phyloP scores from a whole-genome alignment of 805 yeast species.

The Groenewaldozyma salmanticensis region DNA sequence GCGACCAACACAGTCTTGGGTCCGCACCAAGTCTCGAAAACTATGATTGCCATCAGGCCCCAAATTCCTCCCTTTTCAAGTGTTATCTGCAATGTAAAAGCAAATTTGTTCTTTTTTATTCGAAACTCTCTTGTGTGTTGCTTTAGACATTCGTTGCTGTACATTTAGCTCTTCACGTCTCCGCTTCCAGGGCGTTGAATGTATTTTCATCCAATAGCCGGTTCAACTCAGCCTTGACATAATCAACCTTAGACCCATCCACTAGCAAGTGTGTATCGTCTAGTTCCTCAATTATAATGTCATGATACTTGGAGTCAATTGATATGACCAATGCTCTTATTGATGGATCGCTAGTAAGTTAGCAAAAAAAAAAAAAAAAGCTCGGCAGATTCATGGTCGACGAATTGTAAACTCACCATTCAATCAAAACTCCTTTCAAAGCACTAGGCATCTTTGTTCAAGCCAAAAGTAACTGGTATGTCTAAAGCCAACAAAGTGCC shows the following conservation, averaged over 20 bases:
- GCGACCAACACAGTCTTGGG: too few species aligned
- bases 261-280: conserved; percentile 87
- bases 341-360: conserved; percentile 65
- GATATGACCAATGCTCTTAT: conserved; percentile 76
- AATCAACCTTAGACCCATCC: conserved; percentile 65
- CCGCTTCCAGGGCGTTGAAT: conserved; percentile 70
- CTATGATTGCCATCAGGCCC: too few species aligned
- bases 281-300: conserved; percentile 66
- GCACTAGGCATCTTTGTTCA: conserved; percentile 13
- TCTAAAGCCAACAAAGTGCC: too few species aligned
- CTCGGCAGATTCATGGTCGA: background rate
- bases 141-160: too few species aligned
- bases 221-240: conserved; percentile 69
- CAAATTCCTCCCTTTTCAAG: too few species aligned
- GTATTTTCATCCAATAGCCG: conserved; percentile 70
- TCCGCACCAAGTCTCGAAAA: too few species aligned
- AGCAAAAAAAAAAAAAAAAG: background rate
- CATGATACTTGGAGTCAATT: conserved; percentile 68
- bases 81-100: background rate
- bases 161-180: conserved; percentile 15
- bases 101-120: background rate
- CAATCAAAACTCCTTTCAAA: conserved; percentile 27
- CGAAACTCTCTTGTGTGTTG: background rate
- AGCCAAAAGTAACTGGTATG: background rate
- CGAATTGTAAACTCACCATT: conserved; percentile 18